Percentiles rank a stretch among this genome's conserved stretches.
Conservation (phyloP, 345 rosid species). For the Hibiscus syriacus region DNA sequence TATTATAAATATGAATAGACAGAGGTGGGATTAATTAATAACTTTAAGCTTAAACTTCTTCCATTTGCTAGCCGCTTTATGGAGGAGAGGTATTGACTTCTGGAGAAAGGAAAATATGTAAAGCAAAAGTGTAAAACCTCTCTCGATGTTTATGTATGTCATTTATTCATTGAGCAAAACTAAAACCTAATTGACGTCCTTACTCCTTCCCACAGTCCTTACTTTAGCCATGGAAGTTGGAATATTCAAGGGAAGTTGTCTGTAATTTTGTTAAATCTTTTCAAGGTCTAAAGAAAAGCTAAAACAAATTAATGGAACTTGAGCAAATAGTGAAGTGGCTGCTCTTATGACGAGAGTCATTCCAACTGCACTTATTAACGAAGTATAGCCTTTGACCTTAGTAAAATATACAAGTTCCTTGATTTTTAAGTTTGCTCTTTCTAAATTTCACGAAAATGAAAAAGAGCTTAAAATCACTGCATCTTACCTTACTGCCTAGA, state of each 20-base stretch:
- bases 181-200: background rate
- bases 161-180: background rate
- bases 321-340: background rate
- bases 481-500: background rate
- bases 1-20: background rate
- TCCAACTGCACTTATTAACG: background rate
- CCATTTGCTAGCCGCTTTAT: background rate
- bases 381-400: background rate
- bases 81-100: background rate
- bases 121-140: background rate
- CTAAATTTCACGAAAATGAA: background rate
- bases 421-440: background rate
- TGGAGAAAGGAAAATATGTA: background rate
- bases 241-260: background rate
- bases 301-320: background rate
- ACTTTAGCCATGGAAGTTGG: background rate
- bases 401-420: background rate
- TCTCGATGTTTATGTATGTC: background rate
- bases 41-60: constrained; percentile 1
- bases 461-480: background rate
- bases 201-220: background rate
- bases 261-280: background rate
- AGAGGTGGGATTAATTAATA: background rate
- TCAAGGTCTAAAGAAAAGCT: background rate
- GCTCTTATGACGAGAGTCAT: background rate